Evolutionary conservation across 2,329 filamentous ascomycete genomes (phyloP).

Genomic region (Nemania bipapillata): DNA sequence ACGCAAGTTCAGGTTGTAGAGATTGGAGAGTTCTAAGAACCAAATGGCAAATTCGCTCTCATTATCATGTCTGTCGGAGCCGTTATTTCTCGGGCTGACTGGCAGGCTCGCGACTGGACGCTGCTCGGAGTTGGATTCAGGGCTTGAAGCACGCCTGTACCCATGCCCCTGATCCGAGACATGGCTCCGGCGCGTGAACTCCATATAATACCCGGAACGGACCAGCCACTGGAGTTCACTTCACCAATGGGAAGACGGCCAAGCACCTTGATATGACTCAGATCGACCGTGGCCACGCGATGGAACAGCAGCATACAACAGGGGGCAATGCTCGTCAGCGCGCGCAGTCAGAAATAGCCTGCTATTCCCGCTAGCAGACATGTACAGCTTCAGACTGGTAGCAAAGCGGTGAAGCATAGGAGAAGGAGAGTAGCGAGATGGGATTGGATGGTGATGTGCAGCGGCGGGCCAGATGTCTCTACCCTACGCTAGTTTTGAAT

Average conservation of each 20-base stretch:
- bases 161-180: slow-evolving; percentile 27
- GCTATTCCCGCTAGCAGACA: slow-evolving; percentile 22
- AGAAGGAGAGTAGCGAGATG: background rate
- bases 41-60: slow-evolving; percentile 45
- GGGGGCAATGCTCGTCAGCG: background rate
- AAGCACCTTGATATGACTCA: slow-evolving; percentile 9
- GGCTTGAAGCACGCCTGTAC: slow-evolving; percentile 2
- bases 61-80: slow-evolving; percentile 19
- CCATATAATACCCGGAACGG: slow-evolving; percentile 20
- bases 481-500: background rate
- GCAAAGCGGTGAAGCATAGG: slow-evolving; percentile 6
- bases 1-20: slow-evolving; percentile 45
- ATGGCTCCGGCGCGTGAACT: slow-evolving; percentile 21
- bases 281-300: slow-evolving; percentile 8
- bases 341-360: slow-evolving; percentile 7
- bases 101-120: slow-evolving; percentile 6
- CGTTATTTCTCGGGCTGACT: slow-evolving; percentile 34
- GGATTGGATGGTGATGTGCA: slow-evolving; percentile 12
- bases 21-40: slow-evolving; percentile 50
- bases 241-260: slow-evolving; percentile 19
- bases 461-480: background rate
- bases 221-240: background rate
- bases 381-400: background rate
- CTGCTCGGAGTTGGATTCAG: background rate
- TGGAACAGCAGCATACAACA: slow-evolving; percentile 1